Conservation (phyloP, 768 basidiomycete genomes). For the Kwoniella sp. region DNA sequence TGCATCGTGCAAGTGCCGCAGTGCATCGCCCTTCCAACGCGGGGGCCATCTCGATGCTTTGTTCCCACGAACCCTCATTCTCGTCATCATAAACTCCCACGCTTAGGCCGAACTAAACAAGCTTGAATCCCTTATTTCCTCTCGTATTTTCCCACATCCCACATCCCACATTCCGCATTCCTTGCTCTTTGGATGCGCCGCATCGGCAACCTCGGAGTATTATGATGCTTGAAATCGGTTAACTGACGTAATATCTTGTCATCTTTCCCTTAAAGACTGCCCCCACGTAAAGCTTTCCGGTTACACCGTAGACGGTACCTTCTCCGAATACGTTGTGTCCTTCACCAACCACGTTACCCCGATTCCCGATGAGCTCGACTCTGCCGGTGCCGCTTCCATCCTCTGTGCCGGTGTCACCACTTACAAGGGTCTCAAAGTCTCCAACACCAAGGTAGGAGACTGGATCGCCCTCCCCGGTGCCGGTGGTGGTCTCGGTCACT, state of each 20-base stretch:
- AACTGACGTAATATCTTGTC: slow-evolving; percentile 45
- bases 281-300: slow-evolving; percentile 65
- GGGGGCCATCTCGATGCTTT: neutral
- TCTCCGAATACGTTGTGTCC: slow-evolving; percentile 59
- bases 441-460: slow-evolving; percentile 67
- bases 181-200: no score
- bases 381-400: slow-evolving; percentile 68
- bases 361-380: slow-evolving; percentile 66
- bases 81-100: neutral
- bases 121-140: neutral
- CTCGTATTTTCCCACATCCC: neutral
- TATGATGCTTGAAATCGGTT: neutral
- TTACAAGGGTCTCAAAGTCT: slow-evolving; percentile 80
- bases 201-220: neutral
- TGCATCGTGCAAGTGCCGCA: no score
- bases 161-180: neutral
- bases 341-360: slow-evolving; percentile 62
- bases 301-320: slow-evolving; percentile 76
- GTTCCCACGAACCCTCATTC: neutral
- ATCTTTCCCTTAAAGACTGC: slow-evolving; percentile 61
- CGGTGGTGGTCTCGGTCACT: slow-evolving; percentile 72
- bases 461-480: slow-evolving; percentile 52
- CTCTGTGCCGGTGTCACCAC: slow-evolving; percentile 80
- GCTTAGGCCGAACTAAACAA: neutral
- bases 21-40: neutral